phyloP scores from a whole-genome alignment of 768 basidiomycete species.

The Lactarius tabidus region DNA sequence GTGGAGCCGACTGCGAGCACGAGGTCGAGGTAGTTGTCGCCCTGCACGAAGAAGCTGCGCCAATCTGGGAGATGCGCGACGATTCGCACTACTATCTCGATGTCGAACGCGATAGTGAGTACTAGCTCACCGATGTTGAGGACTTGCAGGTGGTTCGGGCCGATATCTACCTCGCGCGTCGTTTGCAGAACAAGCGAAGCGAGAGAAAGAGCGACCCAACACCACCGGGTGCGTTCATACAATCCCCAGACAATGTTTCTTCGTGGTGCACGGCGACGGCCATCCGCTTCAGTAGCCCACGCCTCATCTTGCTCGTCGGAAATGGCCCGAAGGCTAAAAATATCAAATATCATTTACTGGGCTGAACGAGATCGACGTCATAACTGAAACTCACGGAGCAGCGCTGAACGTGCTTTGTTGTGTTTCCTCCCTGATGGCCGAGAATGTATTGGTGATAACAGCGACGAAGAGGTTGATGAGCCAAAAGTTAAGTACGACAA shows the following conservation, averaged over 20 bases:
- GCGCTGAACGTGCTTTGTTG: conserved; percentile 91
- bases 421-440: conserved; percentile 80
- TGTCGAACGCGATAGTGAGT: conserved; percentile 79
- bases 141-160: conserved; percentile 41
- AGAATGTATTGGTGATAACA: conserved; percentile 93
- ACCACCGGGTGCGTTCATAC: conserved; percentile 58
- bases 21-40: conserved; percentile 69
- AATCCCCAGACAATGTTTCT: conserved; percentile 50
- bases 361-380: background rate
- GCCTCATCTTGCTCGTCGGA: conserved; percentile 61
- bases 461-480: conserved; percentile 91
- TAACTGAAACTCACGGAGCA: conserved; percentile 48
- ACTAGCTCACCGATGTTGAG: conserved; percentile 66
- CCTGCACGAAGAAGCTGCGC: conserved; percentile 63
- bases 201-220: conserved; percentile 75
- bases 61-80: conserved; percentile 74
- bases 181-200: conserved; percentile 70
- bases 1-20: conserved; percentile 69
- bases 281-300: conserved; percentile 43
- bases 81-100: conserved; percentile 80
- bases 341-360: background rate
- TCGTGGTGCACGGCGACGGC: conserved; percentile 40
- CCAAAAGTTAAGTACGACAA: conserved; percentile 92
- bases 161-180: conserved; percentile 52
- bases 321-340: conserved; percentile 36